phyloP scores from a whole-genome alignment of 116 monocot genomes.

The Trichopus zeylanicus region DNA sequence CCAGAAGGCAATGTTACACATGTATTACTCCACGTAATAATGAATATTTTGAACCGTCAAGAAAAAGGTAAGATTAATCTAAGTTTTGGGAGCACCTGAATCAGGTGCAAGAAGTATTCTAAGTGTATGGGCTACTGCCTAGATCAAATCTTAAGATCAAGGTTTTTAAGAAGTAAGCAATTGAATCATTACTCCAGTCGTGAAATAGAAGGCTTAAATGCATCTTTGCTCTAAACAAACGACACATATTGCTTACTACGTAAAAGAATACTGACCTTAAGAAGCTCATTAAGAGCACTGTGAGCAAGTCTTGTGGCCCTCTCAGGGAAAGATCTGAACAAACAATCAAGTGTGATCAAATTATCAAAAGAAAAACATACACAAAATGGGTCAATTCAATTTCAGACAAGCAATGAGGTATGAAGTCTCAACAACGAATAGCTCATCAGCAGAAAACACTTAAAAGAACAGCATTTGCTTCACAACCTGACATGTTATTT shows the following conservation, averaged over 20 bases:
- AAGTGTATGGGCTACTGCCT: too few species aligned
- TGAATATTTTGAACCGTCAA: background rate
- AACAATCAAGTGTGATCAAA: background rate
- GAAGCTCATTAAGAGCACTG: conserved; percentile 51
- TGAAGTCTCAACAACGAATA: too few species aligned
- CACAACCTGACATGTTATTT: too few species aligned
- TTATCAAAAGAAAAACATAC: too few species aligned
- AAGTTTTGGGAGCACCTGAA: background rate
- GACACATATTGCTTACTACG: too few species aligned
- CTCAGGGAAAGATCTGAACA: conserved; percentile 68
- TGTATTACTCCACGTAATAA: conserved; percentile 2
- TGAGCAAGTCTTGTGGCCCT: conserved; percentile 49
- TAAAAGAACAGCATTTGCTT: too few species aligned
- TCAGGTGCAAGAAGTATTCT: background rate
- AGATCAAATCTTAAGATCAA: too few species aligned
- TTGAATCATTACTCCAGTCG: background rate
- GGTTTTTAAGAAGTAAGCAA: too few species aligned
- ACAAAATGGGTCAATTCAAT: background rate
- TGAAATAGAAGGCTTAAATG: background rate
- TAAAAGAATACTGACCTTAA: conserved; percentile 41
- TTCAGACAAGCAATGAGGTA: background rate
- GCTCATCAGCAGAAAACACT: too few species aligned
- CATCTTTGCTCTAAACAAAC: background rate
- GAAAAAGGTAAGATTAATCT: background rate
- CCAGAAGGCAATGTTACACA: conserved; percentile 5